Base-by-base conservation (phyloP, 1,139 yeast species). In the Kazachstania sp. region DNA sequence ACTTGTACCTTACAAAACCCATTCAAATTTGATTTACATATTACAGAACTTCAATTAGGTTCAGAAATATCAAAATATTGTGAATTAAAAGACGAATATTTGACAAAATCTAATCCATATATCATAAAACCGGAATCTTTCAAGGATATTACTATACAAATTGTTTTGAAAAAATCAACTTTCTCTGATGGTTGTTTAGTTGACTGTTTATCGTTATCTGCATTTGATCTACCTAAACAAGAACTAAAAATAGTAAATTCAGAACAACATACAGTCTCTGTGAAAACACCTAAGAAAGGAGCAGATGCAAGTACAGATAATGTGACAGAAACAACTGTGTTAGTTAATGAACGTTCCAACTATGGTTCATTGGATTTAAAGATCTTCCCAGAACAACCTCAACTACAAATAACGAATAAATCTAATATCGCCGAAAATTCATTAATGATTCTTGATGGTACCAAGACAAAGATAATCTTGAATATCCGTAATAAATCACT, bases 361-460 rank as follows among this genome's bases (percentile, higher is more conserved):
- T 34, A 41, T 31, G 49, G 46, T 12, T 42, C 23, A 12, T 43
- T 51, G 4, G 43, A 48, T 18, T 47, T 62, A 12, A 55, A 51
- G 39, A 54, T 64, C 4, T 45, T 63, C 35, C 62, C 64, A 3
- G 66, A 60, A 42, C 64, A 61, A 45, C 67, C 67, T 6, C 56
- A 57, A 23, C 45, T 64, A 12, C 59, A 59, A 47, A 42, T 59
- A 20, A 41, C 56, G 15, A 49, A 58, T 20, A 54, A 60, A 13
- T 47, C 55, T 15, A 50, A 54, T 18, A 48, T 59, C 34, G 49
- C 57, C 3, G 56, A 55, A 29, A 58, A 58, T 34, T 54, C 58
- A 6, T 51, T 57, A 28, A 83, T 85, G 90, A 66, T 86, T 39
- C 66, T 86, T 26, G 95, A 86, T 59, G 96, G 96, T 2, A 94